Conservation (phyloP, 352 stramenopile species). For the Thalassiosira tumida region DNA sequence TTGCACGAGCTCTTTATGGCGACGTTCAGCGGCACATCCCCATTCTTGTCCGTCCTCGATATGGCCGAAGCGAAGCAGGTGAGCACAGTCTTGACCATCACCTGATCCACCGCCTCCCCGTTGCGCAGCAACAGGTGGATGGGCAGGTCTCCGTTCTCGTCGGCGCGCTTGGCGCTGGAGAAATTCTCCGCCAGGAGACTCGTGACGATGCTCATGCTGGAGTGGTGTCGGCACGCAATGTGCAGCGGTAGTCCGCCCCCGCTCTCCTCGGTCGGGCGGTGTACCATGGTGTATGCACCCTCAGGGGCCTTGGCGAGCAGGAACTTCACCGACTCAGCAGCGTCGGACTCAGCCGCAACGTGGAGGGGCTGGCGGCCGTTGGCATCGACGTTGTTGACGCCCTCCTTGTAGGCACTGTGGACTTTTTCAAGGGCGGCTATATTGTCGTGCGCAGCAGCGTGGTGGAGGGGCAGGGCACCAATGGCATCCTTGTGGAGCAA, state of each 20-base stretch:
- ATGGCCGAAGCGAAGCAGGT: constrained; percentile 88
- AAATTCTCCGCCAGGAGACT: constrained; percentile 90
- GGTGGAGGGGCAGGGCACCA: constrained; percentile 88
- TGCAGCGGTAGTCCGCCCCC: constrained; percentile 90
- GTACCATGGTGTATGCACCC: constrained; percentile 90
- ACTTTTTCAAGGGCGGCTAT: constrained; percentile 88
- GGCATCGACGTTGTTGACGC: constrained; percentile 87
- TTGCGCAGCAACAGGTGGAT: constrained; percentile 89
- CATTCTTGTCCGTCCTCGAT: constrained; percentile 89
- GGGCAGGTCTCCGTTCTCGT: constrained; percentile 90
- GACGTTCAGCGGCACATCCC: constrained; percentile 89
- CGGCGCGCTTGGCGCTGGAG: constrained; percentile 88
- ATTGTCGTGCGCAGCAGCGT: constrained; percentile 88
- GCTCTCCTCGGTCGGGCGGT: constrained; percentile 84
- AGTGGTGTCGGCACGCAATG: constrained; percentile 84
- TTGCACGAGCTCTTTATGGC: constrained; percentile 89
- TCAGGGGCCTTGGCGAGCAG: constrained; percentile 88
- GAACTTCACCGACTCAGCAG: constrained; percentile 89
- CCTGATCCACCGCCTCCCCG: constrained; percentile 87
- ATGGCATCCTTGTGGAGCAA: constrained; percentile 90
- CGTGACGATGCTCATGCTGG: constrained; percentile 85
- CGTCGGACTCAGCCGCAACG: constrained; percentile 89
- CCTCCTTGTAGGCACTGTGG: constrained; percentile 88
- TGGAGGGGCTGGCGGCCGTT: constrained; percentile 89
- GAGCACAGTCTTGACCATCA: constrained; percentile 89